A percentile compares a stretch with the other conserved stretches of the same genome.
These are phyloP conservation scores for Ustanciosporium gigantosporum DNA, from an alignment of 1,284 basidiomycete genomes.

Conservation along the genomic window DNA sequence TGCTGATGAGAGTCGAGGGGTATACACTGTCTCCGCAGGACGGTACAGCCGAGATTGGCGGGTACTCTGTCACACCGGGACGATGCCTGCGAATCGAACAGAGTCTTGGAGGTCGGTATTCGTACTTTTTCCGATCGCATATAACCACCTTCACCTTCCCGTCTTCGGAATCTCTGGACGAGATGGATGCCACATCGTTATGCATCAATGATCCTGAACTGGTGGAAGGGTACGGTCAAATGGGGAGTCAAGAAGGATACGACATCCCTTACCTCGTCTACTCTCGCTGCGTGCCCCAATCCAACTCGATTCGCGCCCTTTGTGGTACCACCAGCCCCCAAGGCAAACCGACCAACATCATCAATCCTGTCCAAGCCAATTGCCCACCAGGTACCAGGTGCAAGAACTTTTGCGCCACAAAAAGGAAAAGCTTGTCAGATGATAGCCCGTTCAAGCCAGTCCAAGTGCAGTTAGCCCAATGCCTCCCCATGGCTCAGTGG, in stretches of 20 bases:
- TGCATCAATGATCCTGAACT: background rate
- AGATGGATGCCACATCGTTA: background rate
- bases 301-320: background rate
- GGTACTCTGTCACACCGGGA: background rate
- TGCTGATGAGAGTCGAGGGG: no score
- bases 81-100: background rate
- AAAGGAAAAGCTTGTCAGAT: background rate
- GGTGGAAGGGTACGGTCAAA: background rate
- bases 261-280: background rate
- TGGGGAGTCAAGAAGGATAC: background rate
- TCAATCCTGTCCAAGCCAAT: background rate
- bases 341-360: background rate
- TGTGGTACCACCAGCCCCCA: background rate
- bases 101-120: background rate
- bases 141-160: background rate
- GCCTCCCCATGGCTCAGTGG: background rate
- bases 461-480: background rate
- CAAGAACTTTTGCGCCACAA: background rate
- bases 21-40: background rate
- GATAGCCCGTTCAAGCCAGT: background rate
- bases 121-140: background rate
- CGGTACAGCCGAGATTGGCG: background rate
- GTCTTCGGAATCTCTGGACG: background rate
- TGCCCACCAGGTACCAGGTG: background rate
- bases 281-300: background rate